Evolutionary conservation across 208 protist genomes (phyloP), one percentile per base, ranked within the genome.

Genomic region (Trypanosoma avium): DNA sequence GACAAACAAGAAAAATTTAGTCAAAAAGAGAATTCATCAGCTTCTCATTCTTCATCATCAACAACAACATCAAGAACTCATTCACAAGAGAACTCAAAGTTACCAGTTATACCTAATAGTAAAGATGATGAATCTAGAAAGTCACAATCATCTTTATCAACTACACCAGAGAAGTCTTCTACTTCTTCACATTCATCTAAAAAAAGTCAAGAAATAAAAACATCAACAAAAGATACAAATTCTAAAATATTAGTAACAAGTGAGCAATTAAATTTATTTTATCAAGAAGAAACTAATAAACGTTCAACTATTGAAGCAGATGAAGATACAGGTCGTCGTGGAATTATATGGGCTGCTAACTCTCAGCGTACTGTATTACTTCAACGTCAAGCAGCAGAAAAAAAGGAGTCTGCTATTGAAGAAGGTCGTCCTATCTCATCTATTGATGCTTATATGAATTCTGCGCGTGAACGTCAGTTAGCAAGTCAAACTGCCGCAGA

Each of bases 261-360:
- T 27, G 64, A 62, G 24, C 15, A 21, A 17, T 10, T 42, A 24
- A 26, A 33, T 17, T 13, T 27, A 22, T 12, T 67, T 13, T 12
- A 40, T 15, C 43, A 50, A 13, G 84, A 91, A 40, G 71, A 64
- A 2, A 48, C 24, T 19, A 38, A 5, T 17, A 58, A 52, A 15
- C 81, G 87, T 29, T 42, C 22, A 15, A 56, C 15, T 3, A 46
- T 88, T 13, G 62, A 65, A 27, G 49, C 57, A 17, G 81, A 78
- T 38, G 81, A 88, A 60, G 60, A 82, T 5, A 71, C 56, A 29
- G 64, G 38, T 1, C 74, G 70, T 7, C 62, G 67, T 30, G 75
- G 73, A 13, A 84, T 93, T 63, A 48, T 33, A 32, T 93, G 87
- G 87, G 54, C 79, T n/a, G 76, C 78, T 15, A 73, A 72, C 24